Percentiles rank a stretch among this genome's conserved stretches.
These are phyloP conservation scores for Phytopythium aichiense DNA, from an alignment of 352 stramenopile genomes.

Conservation along the genomic window DNA sequence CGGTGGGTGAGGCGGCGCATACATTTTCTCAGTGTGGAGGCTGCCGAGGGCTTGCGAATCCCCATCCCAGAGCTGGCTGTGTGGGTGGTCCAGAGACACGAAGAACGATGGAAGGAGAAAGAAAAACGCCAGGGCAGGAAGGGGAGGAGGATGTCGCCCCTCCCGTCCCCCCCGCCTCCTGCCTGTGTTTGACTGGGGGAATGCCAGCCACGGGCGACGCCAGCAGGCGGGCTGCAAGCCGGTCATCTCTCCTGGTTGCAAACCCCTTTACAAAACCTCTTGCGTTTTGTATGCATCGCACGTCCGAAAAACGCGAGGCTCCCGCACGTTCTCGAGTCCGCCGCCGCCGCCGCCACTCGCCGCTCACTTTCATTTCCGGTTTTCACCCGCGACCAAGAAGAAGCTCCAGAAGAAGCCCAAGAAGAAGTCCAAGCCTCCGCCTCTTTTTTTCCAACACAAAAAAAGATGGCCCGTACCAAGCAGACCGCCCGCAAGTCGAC, in stretches of 20 bases:
- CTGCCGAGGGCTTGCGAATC: constrained; percentile 8
- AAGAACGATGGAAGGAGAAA: constrained; percentile 22
- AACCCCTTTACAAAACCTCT: constrained; percentile 30
- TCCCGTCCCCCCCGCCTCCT: constrained; percentile 8
- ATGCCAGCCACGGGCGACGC: not conserved
- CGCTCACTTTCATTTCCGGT: constrained; percentile 33
- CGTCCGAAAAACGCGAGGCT: constrained; percentile 9
- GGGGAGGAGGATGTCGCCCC: constrained; percentile 26
- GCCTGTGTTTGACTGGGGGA: not conserved
- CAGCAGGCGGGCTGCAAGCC: not conserved
- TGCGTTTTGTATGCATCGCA: constrained; percentile 32
- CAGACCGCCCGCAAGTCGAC: constrained; percentile 95
- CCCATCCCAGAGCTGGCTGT: not conserved
- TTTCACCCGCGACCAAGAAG: constrained; percentile 27
- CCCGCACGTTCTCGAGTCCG: not conserved
- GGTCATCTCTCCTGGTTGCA: constrained; percentile 35
- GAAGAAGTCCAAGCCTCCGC: not conserved
- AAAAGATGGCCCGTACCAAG: constrained; percentile 93
- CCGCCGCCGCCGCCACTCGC: not conserved
- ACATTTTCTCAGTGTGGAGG: constrained; percentile 17
- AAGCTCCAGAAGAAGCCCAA: constrained; percentile 4
- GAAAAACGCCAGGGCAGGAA: constrained; percentile 1
- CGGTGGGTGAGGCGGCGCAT: constrained; percentile 12
- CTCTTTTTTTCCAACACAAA: no score
- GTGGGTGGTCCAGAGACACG: constrained; percentile 31